Evolutionary conservation across 441 rosid species (phyloP).

Genomic region (Brassica balearica): DNA sequence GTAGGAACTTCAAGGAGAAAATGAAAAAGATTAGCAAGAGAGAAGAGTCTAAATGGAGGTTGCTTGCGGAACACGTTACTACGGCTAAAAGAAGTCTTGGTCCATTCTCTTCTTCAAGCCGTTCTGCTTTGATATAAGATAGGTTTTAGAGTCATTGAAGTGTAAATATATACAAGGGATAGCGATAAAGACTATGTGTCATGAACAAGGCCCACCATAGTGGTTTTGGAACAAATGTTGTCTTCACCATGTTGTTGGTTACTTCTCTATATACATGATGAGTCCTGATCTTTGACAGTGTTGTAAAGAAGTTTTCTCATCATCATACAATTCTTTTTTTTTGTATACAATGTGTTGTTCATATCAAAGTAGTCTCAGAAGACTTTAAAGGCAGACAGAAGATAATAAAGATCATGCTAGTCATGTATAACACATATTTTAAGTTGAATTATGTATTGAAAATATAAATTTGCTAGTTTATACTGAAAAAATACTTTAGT

Average conservation of each 20-base stretch:
- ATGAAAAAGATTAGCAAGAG: conserved; percentile 64
- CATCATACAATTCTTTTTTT: neutral
- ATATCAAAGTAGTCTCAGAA: neutral
- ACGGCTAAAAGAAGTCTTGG: conserved; percentile 61
- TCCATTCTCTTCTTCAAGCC: conserved; percentile 49
- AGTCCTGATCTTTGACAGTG: conserved; percentile 1
- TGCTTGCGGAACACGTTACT: conserved; percentile 67
- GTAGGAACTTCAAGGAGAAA: conserved; percentile 71
- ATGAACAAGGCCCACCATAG: conserved; percentile 16
- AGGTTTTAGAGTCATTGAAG: no score
- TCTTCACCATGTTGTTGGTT: conserved; percentile 4
- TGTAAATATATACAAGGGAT: no score
- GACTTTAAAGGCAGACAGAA: neutral
- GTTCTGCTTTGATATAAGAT: conserved; percentile 32
- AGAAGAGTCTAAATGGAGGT: conserved; percentile 72
- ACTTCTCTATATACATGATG: neutral
- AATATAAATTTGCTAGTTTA: no score
- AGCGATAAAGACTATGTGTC: no score
- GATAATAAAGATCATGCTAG: conserved; percentile 10
- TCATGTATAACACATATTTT: neutral
- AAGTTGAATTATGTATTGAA: neutral
- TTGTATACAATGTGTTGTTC: neutral
- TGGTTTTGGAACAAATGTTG: conserved; percentile 15
- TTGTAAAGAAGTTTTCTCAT: conserved; percentile 11
- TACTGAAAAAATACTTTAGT: no score